A percentile compares a stretch with the other conserved stretches of the same genome.
These are phyloP conservation scores for Cadophora malorum DNA, from an alignment of 2,329 filamentous ascomycete species.

Conservation along the genomic window DNA sequence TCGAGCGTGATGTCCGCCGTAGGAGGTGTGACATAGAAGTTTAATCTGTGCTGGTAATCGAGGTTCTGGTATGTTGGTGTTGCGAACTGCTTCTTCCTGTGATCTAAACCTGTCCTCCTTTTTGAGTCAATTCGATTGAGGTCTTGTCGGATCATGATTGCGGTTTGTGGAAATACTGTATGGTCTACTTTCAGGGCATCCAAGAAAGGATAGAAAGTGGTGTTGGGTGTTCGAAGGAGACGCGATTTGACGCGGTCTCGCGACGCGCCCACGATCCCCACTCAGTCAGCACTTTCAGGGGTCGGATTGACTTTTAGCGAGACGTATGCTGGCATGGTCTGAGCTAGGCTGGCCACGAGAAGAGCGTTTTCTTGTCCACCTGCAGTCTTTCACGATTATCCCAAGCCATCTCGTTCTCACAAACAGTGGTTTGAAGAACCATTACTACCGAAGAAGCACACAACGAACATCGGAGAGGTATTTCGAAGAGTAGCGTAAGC, in stretches of 20 bases:
- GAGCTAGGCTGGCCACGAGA: no score
- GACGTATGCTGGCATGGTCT: no score
- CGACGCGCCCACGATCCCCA: slow-evolving; percentile 1
- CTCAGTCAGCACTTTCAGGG: slow-evolving; percentile 13
- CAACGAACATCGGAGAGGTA: no score
- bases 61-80: slow-evolving; percentile 76
- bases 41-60: slow-evolving; percentile 84
- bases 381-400: no score
- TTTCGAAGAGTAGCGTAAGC: no score
- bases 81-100: slow-evolving; percentile 88
- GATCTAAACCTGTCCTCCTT: slow-evolving; percentile 75
- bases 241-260: slow-evolving; percentile 8
- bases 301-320: neutral
- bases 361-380: no score
- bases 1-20: slow-evolving; percentile 95
- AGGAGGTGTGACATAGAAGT: slow-evolving; percentile 88
- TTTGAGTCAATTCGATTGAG: slow-evolving; percentile 59
- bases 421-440: no score
- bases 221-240: neutral
- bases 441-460: no score
- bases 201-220: neutral
- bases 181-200: neutral
- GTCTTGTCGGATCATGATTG: slow-evolving; percentile 45
- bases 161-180: neutral
- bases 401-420: no score